Evolutionary conservation across 192 early-diverging fungal genomes (phyloP).

Genomic region (Kickxella alabastrina): DNA sequence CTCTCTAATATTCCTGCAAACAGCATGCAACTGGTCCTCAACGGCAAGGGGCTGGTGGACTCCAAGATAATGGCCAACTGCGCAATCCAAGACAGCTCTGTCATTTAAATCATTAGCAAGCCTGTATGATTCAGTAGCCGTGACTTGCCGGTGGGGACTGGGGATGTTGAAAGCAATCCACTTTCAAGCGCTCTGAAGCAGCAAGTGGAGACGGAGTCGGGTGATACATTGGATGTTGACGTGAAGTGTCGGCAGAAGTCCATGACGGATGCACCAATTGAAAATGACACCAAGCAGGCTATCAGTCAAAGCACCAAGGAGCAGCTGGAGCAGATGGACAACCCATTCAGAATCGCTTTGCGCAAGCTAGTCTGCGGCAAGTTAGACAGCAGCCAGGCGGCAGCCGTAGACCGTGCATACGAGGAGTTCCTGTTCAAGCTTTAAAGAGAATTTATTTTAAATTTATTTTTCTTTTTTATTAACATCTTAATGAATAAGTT

Average conservation of each 20-base stretch:
- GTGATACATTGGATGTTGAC: background rate
- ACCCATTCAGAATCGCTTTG: conserved; percentile 33
- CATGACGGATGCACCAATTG: conserved; percentile 21
- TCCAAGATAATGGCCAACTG: conserved; percentile 43
- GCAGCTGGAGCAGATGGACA: conserved; percentile 22
- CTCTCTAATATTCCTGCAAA: conserved; percentile 25
- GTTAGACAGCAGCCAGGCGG: conserved; percentile 26
- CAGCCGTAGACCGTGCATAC: conserved; percentile 7
- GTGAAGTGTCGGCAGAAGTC: background rate
- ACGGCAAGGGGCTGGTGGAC: conserved; percentile 43
- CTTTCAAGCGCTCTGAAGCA: conserved; percentile 22
- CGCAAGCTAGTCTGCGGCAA: conserved; percentile 16
- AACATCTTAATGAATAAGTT: background rate
- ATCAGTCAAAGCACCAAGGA: conserved; percentile 11
- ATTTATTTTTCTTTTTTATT: background rate
- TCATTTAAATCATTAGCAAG: conserved; percentile 42
- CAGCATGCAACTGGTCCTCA: conserved; percentile 30
- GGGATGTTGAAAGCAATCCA: conserved; percentile 24
- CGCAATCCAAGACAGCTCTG: conserved; percentile 19
- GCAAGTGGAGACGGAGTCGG: background rate
- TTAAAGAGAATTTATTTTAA: conserved; percentile 6
- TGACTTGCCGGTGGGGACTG: background rate
- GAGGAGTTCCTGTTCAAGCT: conserved; percentile 14
- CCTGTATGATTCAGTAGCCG: conserved; percentile 6
- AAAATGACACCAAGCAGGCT: conserved; percentile 4